A percentile compares a stretch with the other conserved stretches of the same genome.
These are phyloP conservation scores for Pichia sp. DNA, from an alignment of 1,139 yeast genomes.

Conservation along the genomic window DNA sequence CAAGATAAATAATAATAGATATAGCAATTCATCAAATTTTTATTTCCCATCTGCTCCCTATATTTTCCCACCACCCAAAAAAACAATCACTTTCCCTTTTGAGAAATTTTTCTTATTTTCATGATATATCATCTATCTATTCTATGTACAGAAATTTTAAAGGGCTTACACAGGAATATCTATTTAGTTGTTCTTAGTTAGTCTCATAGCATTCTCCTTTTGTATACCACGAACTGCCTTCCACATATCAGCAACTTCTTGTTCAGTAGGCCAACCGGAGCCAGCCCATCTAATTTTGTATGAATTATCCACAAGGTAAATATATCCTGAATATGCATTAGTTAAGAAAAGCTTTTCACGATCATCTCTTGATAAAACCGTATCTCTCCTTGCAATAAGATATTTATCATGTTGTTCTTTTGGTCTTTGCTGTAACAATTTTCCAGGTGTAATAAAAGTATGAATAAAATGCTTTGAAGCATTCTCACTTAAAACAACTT, in stretches of 20 bases:
- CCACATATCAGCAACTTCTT: conserved; percentile 62
- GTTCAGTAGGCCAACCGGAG: conserved; percentile 67
- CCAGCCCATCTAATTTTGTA: conserved; percentile 89
- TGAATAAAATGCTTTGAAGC: conserved; percentile 60
- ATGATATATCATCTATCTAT: no score
- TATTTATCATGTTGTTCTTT: conserved; percentile 50
- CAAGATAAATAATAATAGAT: no score
- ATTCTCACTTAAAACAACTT: conserved; percentile 68
- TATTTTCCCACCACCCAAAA: no score
- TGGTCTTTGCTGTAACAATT: conserved; percentile 30
- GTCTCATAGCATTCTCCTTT: conserved; percentile 20
- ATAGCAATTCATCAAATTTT: no score
- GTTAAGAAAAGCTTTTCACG: conserved; percentile 60
- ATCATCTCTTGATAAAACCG: conserved; percentile 48
- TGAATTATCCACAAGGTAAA: conserved; percentile 66
- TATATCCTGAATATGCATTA: conserved; percentile 78
- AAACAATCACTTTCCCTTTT: no score
- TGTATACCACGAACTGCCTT: conserved; percentile 53
- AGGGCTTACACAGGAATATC: no score
- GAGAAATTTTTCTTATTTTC: no score
- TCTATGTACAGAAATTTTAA: no score
- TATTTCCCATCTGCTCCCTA: no score
- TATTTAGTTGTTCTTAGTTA: conserved; percentile 1
- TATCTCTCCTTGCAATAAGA: conserved; percentile 56
- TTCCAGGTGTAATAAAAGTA: conserved; percentile 33